Evolutionary conservation across 495 filamentous ascomycete genomes (phyloP).

Genomic region (Filosporella fistucella): DNA sequence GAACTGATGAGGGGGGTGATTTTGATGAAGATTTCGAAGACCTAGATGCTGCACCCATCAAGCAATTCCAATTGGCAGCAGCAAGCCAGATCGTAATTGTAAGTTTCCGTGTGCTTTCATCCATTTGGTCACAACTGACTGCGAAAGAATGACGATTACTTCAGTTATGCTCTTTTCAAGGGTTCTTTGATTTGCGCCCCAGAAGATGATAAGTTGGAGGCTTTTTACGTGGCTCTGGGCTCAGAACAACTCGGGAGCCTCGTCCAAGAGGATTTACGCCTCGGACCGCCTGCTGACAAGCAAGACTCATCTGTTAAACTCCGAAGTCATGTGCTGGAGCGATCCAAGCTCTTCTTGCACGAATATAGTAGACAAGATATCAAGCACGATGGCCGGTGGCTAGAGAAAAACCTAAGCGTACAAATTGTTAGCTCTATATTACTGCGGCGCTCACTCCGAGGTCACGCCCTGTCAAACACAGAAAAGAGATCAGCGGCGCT

Average conservation of each 20-base stretch:
- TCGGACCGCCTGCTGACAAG: constrained; percentile 42
- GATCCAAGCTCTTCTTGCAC: constrained; percentile 81
- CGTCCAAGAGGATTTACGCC: constrained; percentile 55
- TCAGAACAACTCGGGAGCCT: constrained; percentile 51
- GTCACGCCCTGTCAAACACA: constrained; percentile 57
- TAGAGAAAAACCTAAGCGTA: constrained; percentile 82
- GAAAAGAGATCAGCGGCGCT: constrained; percentile 68
- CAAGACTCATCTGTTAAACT: constrained; percentile 51
- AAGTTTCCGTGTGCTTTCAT: not conserved
- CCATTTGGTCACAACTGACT: not conserved
- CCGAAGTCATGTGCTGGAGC: constrained; percentile 76
- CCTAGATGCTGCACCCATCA: constrained; percentile 65
- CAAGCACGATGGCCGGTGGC: constrained; percentile 80
- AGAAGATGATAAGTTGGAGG: constrained; percentile 80
- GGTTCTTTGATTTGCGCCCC: constrained; percentile 76
- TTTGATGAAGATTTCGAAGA: constrained; percentile 55
- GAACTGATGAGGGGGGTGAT: constrained; percentile 25
- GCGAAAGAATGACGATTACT: constrained; percentile 81
- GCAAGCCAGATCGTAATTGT: constrained; percentile 65
- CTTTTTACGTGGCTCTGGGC: constrained; percentile 70
- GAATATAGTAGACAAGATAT: constrained; percentile 60
- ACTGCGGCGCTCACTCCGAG: constrained; percentile 67
- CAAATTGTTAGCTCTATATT: constrained; percentile 68
- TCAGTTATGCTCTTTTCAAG: constrained; percentile 79
- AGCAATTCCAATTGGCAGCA: constrained; percentile 67